Evolutionary conservation across 2,329 filamentous ascomycete genomes (phyloP).

Genomic region (Ophiosphaerella korrae): DNA sequence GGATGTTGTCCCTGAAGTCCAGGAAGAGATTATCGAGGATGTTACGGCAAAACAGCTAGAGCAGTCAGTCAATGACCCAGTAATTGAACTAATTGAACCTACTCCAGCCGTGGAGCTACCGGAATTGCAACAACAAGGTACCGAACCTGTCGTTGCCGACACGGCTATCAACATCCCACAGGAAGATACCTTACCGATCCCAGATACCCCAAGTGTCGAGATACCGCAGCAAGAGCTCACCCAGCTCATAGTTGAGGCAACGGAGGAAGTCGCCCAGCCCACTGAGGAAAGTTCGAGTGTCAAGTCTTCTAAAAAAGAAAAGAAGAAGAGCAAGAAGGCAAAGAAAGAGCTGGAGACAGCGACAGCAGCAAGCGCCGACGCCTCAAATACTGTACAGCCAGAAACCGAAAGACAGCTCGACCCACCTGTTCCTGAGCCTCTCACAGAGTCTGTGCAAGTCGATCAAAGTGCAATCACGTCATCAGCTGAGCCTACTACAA

Average conservation of each 20-base stretch:
- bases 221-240: neutral
- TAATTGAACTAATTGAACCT: neutral
- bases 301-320: slow-evolving; percentile 22
- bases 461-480: neutral
- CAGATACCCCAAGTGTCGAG: neutral
- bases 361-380: slow-evolving; percentile 13
- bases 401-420: neutral
- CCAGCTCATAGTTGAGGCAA: neutral
- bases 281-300: slow-evolving; percentile 8
- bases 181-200: neutral
- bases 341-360: slow-evolving; percentile 19
- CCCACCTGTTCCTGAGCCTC: neutral
- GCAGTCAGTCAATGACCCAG: neutral
- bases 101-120: neutral
- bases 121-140: neutral
- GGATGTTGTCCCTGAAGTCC: slow-evolving; percentile 8
- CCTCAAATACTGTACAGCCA: neutral
- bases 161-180: neutral
- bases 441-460: neutral
- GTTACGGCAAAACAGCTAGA: neutral
- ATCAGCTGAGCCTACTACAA: neutral
- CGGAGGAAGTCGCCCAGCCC: neutral
- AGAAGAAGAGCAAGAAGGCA: slow-evolving; percentile 30
- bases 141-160: neutral
- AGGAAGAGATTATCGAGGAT: slow-evolving; percentile 1